Evolutionary conservation across 768 basidiomycete genomes (phyloP).

Genomic region (Myochromella boudieri): DNA sequence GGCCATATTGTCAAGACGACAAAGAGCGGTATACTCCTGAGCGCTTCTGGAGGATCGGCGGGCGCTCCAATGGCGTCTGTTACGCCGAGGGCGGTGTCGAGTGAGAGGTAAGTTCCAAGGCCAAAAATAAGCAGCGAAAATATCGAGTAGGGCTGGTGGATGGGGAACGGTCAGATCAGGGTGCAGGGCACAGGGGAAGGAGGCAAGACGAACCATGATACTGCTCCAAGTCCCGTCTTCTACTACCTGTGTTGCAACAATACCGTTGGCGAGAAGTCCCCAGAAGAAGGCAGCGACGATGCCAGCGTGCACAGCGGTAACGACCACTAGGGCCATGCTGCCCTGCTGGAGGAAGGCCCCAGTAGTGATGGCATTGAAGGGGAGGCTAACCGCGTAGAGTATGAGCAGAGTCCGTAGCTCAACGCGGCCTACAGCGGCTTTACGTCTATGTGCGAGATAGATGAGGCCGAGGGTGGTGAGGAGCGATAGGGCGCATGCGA

Average conservation of each 20-base stretch:
- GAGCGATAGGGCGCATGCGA: conserved; percentile 75
- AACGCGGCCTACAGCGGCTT: conserved; percentile 88
- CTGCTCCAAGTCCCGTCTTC: conserved; percentile 85
- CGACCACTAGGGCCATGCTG: conserved; percentile 59
- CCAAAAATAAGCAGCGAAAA: conserved; percentile 61
- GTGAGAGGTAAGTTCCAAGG: conserved; percentile 77
- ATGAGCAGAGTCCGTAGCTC: conserved; percentile 69
- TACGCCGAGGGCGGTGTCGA: conserved; percentile 76
- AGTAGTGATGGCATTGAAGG: conserved; percentile 79
- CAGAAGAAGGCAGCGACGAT: conserved; percentile 78
- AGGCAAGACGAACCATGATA: conserved; percentile 51
- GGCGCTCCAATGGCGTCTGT: conserved; percentile 58
- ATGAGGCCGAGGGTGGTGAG: conserved; percentile 60
- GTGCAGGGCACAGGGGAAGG: conserved; percentile 2
- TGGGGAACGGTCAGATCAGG: neutral
- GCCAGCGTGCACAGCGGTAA: conserved; percentile 81
- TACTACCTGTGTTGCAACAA: conserved; percentile 86
- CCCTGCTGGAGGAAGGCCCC: conserved; percentile 82
- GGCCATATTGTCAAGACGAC: conserved; percentile 79
- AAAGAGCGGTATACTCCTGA: conserved; percentile 77
- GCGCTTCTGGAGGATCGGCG: conserved; percentile 50
- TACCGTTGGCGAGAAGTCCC: conserved; percentile 70
- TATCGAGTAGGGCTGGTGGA: conserved; percentile 58
- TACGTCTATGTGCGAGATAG: conserved; percentile 56
- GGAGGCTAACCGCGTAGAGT: conserved; percentile 69